Evolutionary conservation across 2,329 filamentous ascomycete species (phyloP), one percentile per base, ranked within the genome.

Genomic region (Pseudocercospora musae): DNA sequence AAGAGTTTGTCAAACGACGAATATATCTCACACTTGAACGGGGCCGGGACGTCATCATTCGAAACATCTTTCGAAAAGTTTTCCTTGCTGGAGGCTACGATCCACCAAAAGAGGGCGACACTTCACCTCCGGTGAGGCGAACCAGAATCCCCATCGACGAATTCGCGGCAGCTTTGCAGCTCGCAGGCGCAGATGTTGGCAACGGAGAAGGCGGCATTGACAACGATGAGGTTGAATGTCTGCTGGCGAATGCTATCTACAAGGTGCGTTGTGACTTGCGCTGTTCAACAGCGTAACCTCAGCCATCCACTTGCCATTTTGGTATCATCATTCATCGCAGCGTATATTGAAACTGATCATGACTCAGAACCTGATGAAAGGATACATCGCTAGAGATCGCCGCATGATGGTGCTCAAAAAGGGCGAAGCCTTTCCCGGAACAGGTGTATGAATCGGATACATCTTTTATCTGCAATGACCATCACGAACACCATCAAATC

Each of bases 211-310:
- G 89, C 70, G 81, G 82, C 33, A 81, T 96, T 33, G 95, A 97
- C 70, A 83, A 85, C 31, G 96, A 99, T 73, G 95, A 99, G 77
- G 93, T 98, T 3, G 96, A 99, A 77, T 99, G 95, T 76, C 79
- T 97, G 70, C 75, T 99, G 72, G 92, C 95, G 27, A 98, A 97
- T 75, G 91, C 97, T 85, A 96, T 99, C 65, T 99, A 98, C 82
- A 99, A 98, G 87, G 94, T 96, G 78, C 64, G 81, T 78, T 44
- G 31, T 44, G 1, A 37, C 44, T 23, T 27, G 8, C 10, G n/a
- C n/a, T 53, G 25, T 42, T 10, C 18, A 31, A 9, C 31, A 8
- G 4, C 7, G 31, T 31, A 31, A 5, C 8, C 15, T 42, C 60
- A 50, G n/a, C n/a, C 56, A 59, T 4, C 23, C 52, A 50, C 58